Base-by-base conservation (phyloP, 305 asterid genomes). In the Rubia balearica region DNA sequence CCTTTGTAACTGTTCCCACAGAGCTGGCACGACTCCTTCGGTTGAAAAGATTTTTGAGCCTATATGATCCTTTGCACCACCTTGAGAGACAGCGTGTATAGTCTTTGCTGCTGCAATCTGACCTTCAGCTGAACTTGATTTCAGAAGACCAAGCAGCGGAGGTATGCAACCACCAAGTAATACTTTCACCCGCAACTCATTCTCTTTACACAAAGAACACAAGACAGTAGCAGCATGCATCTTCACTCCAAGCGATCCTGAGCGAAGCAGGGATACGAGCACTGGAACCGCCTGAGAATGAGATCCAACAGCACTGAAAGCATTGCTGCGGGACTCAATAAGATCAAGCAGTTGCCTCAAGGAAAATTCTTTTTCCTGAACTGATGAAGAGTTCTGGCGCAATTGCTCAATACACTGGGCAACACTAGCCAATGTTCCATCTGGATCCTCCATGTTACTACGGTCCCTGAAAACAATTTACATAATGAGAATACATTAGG, bases 201-300 rank as follows among this genome's bases (percentile, higher is more conserved):
- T 92, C 85, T 95, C 99, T 82, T 87, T 89, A 84, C 99, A 95
- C 46, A 95, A 84, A 80, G 99, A 87, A 80, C 97, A 96, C 76
- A 95, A 81, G 78, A 92, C 96, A 30, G 88, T 86, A 65, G 97
- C 99, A 68, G 99, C 91, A 80, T 88, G 96, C 80, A 92, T 87
- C 87, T 95, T 95, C 73, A 91, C 86, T 72, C 90, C 96, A 46
- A 90, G 87, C 62, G 97, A 85, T 74, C 97, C 99, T 42, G 89
- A 88, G 55, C 87, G 84, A 65, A 95, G 94, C 75, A 95, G 97
- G 66, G 99, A 95, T 38, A 95, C 98, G 12, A 95, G 97, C 51
- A 95, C 98, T 6, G 99, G 99, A 80, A 95, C 99, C 67, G 99
- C 99, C 81, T 95, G 99, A 68, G 99, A 95, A 84, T 95, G 99